These are phyloP conservation scores for Lycium ferocissimum DNA, from an alignment of 257 asterid genomes.

Conservation along the genomic window DNA sequence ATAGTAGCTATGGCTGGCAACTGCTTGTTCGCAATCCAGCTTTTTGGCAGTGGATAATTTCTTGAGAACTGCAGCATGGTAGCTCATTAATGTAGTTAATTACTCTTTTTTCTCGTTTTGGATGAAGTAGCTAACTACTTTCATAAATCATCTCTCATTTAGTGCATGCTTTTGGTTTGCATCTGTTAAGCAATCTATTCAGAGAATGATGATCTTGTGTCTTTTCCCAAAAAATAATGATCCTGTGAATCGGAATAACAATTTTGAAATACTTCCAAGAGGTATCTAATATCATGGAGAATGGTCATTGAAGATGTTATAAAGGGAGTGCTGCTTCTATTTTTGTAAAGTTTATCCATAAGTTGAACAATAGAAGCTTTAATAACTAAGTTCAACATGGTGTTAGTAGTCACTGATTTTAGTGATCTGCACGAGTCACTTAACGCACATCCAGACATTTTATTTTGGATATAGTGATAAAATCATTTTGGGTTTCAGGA, in stretches of 20 bases:
- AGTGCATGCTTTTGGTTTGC: conserved; percentile 22
- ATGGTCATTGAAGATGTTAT: neutral
- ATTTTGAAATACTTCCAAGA: neutral
- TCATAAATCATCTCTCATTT: conserved; percentile 1
- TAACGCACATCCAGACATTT: neutral
- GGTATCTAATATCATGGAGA: neutral
- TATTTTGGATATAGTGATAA: neutral
- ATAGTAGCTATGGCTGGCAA: conserved; percentile 22
- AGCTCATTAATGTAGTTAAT: neutral
- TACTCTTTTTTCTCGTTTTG: neutral
- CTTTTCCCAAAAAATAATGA: conserved; percentile 7
- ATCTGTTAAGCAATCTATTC: conserved; percentile 4
- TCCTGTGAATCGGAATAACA: neutral
- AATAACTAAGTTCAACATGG: neutral
- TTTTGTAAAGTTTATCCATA: conserved; percentile 17
- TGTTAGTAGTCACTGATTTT: neutral
- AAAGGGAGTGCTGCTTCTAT: neutral
- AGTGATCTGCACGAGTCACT: neutral
- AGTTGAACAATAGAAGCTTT: conserved; percentile 23
- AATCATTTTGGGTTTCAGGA: neutral
- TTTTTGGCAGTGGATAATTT: conserved; percentile 19
- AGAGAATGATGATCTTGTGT: neutral
- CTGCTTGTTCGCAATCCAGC: neutral
- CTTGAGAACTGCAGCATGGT: neutral
- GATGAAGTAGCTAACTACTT: conserved; percentile 7